These are phyloP conservation scores for Cardamine occulta DNA, from an alignment of 345 rosid genomes.

Conservation along the genomic window DNA sequence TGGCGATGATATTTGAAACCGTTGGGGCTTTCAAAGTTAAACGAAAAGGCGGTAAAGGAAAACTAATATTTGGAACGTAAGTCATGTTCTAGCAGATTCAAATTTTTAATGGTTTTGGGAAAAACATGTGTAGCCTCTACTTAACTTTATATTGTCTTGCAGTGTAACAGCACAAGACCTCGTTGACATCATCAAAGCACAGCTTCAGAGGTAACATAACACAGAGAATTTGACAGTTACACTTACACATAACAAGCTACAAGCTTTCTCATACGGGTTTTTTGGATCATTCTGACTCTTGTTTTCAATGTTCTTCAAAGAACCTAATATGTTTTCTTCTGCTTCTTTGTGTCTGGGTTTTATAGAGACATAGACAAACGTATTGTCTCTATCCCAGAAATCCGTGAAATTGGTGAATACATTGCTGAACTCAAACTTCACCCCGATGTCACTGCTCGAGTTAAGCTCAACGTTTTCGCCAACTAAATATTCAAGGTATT, in stretches of 20 bases:
- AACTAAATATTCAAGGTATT: conserved; percentile 48
- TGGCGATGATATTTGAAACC: conserved; percentile 79
- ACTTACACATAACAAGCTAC: background rate
- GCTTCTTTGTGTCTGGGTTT: conserved; percentile 12
- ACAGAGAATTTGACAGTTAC: background rate
- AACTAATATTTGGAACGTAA: conserved; percentile 87
- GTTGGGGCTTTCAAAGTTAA: conserved; percentile 95
- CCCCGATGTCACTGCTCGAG: conserved; percentile 85
- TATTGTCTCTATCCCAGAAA: conserved; percentile 76
- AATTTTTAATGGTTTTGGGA: background rate
- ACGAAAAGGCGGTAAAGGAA: conserved; percentile 94
- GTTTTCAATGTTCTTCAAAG: background rate
- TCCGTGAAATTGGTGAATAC: conserved; percentile 91
- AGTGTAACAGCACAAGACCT: conserved; percentile 96
- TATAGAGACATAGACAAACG: conserved; percentile 90
- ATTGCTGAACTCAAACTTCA: conserved; percentile 92
- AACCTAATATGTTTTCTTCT: background rate
- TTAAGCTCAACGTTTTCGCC: conserved; percentile 76
- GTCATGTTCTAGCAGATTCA: conserved; percentile 29
- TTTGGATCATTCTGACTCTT: background rate
- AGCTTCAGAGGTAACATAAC: conserved; percentile 75
- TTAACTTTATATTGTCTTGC: conserved; percentile 40
- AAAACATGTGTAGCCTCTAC: conserved; percentile 26
- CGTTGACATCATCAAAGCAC: conserved; percentile 89
- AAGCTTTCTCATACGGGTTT: background rate